Percentiles rank a stretch among this genome's conserved stretches.
Conservation (phyloP, 2,329 filamentous ascomycete genomes). For the Verticillium alfalfae region DNA sequence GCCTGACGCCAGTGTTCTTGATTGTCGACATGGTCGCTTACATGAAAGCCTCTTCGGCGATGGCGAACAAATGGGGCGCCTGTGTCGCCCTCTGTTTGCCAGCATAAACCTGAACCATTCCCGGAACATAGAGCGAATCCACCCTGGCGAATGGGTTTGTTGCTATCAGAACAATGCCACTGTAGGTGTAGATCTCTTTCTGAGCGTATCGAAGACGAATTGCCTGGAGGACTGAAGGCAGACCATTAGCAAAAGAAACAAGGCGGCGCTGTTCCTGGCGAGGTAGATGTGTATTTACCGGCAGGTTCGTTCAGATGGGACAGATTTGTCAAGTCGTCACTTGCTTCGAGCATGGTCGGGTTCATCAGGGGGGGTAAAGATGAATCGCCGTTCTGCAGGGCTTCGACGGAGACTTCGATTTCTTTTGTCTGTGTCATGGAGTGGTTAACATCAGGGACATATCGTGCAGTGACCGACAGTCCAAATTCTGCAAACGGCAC, state of each 20-base stretch:
- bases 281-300: constrained; percentile 47
- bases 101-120: constrained; percentile 99
- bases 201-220: constrained; percentile 96
- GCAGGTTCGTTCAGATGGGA: constrained; percentile 98
- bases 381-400: constrained; percentile 70
- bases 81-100: constrained; percentile 95
- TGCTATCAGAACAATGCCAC: constrained; percentile 95
- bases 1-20: neutral
- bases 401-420: constrained; percentile 70
- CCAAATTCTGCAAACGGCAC: neutral
- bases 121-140: constrained; percentile 95
- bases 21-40: constrained; percentile 30
- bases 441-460: constrained; percentile 1
- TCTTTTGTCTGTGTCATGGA: constrained; percentile 59
- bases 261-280: neutral
- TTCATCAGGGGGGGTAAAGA: constrained; percentile 94
- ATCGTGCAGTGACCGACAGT: constrained; percentile 6
- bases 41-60: constrained; percentile 98
- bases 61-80: constrained; percentile 96
- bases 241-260: constrained; percentile 1
- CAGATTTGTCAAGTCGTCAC: constrained; percentile 93
- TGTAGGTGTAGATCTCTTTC: constrained; percentile 99
- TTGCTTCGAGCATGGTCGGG: constrained; percentile 94
- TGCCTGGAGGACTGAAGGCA: constrained; percentile 75
- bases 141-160: constrained; percentile 97